Percentiles rank a stretch among this genome's conserved stretches.
These are phyloP conservation scores for Neopestalotiopsis sp. DNA, from an alignment of 2,329 filamentous ascomycete species.

Conservation along the genomic window DNA sequence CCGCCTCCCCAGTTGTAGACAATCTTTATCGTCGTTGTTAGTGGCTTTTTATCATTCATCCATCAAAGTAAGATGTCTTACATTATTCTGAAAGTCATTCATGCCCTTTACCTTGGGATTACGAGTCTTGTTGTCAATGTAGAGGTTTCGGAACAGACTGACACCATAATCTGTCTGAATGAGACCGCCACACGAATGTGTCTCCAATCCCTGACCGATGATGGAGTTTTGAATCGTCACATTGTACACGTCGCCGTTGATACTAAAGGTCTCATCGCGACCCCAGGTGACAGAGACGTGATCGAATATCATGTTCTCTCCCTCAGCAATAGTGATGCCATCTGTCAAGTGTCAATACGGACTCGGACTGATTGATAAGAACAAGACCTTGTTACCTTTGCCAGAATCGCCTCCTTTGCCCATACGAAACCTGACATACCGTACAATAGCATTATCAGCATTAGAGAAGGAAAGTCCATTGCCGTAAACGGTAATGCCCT, in stretches of 20 bases:
- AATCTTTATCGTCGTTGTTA: constrained; percentile 40
- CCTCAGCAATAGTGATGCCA: constrained; percentile 57
- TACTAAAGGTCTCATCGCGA: constrained; percentile 61
- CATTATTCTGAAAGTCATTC: constrained; percentile 57
- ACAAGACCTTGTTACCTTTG: constrained; percentile 38
- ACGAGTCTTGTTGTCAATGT: constrained; percentile 62
- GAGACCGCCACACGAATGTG: constrained; percentile 57
- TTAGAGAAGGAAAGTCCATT: constrained; percentile 59
- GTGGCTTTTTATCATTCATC: constrained; percentile 23
- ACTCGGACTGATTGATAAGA: neutral
- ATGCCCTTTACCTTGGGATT: constrained; percentile 63
- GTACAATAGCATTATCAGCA: constrained; percentile 57
- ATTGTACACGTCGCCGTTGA: constrained; percentile 52
- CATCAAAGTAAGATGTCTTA: constrained; percentile 18
- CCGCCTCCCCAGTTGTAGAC: constrained; percentile 62
- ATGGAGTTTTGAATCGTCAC: constrained; percentile 59
- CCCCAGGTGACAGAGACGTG: constrained; percentile 60
- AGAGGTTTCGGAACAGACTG: constrained; percentile 59
- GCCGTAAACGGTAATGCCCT: constrained; percentile 58
- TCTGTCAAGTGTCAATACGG: constrained; percentile 34
- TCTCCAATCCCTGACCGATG: constrained; percentile 58
- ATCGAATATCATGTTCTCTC: constrained; percentile 61
- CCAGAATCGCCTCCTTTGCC: constrained; percentile 55
- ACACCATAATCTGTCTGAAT: constrained; percentile 57
- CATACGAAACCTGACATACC: constrained; percentile 62